phyloP scores from a whole-genome alignment of 1,139 yeast genomes.

The Arxiozyma slooffiae region DNA sequence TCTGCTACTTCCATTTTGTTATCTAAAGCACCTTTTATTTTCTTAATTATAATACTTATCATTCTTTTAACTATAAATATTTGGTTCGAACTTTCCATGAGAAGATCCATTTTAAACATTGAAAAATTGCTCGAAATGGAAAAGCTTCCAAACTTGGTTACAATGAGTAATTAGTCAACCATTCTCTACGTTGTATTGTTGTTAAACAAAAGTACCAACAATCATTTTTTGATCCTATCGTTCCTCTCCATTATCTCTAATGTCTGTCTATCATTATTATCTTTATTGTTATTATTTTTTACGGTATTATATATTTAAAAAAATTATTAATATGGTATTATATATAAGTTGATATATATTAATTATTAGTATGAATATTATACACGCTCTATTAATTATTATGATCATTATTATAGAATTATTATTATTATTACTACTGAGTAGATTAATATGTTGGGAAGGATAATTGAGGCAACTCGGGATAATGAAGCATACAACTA shows the following conservation, averaged over 20 bases:
- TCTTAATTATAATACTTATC: neutral
- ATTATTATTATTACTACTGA: neutral
- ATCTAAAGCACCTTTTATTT: neutral
- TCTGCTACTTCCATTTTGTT: neutral
- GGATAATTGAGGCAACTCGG: slow-evolving; percentile 23
- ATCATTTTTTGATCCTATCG: neutral
- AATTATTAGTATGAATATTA: no score
- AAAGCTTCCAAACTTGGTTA: neutral
- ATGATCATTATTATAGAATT: neutral
- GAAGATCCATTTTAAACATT: slow-evolving; percentile 1
- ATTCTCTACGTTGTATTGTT: neutral
- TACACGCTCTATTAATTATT: neutral
- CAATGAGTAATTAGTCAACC: neutral
- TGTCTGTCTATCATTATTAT: neutral
- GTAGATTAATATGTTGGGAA: slow-evolving; percentile 13
- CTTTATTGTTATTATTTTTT: no score
- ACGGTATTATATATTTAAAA: no score
- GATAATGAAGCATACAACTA: slow-evolving; percentile 13
- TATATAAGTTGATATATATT: neutral
- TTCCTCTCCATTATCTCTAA: neutral
- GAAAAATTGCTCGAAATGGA: neutral
- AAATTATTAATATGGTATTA: neutral
- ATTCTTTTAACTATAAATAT: slow-evolving; percentile 3
- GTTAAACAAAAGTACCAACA: neutral
- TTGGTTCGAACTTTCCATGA: slow-evolving; percentile 1